These are phyloP conservation scores for Starmerella kuoi DNA, from an alignment of 805 yeast genomes.

Conservation along the genomic window DNA sequence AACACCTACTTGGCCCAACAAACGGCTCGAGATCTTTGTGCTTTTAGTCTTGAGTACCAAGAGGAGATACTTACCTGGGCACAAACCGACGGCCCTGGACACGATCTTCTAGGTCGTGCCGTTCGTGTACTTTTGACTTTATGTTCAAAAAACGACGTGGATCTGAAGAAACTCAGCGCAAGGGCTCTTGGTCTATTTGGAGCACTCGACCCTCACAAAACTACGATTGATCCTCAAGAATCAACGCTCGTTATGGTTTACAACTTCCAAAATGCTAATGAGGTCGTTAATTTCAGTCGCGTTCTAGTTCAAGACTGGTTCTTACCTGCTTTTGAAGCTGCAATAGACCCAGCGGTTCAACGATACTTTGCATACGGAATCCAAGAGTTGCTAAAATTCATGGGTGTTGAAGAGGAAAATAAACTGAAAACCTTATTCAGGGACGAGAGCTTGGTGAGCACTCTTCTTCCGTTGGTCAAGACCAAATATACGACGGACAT, in stretches of 20 bases:
- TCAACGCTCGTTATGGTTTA: conserved; percentile 40
- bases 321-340: conserved; percentile 81
- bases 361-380: conserved; percentile 73
- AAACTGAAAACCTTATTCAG: conserved; percentile 6
- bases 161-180: conserved; percentile 49
- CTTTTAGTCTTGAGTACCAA: conserved; percentile 13
- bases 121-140: conserved; percentile 25
- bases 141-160: conserved; percentile 23
- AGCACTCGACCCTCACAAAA: conserved; percentile 52
- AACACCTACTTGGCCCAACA: conserved; percentile 19
- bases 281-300: conserved; percentile 51
- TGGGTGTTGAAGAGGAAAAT: conserved; percentile 22
- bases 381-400: conserved; percentile 64
- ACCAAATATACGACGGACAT: conserved; percentile 58
- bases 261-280: conserved; percentile 51
- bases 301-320: conserved; percentile 54
- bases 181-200: conserved; percentile 67
- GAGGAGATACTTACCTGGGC: conserved; percentile 12
- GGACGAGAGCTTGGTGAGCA: conserved; percentile 11
- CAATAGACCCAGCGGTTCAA: conserved; percentile 77
- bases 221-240: conserved; percentile 35
- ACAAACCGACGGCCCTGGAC: conserved; percentile 6
- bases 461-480: conserved; percentile 25
- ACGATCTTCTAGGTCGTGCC: conserved; percentile 20
- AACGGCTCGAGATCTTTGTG: conserved; percentile 19